Conservation (phyloP, 306 rosid species). For the Cucumis hystrix region DNA sequence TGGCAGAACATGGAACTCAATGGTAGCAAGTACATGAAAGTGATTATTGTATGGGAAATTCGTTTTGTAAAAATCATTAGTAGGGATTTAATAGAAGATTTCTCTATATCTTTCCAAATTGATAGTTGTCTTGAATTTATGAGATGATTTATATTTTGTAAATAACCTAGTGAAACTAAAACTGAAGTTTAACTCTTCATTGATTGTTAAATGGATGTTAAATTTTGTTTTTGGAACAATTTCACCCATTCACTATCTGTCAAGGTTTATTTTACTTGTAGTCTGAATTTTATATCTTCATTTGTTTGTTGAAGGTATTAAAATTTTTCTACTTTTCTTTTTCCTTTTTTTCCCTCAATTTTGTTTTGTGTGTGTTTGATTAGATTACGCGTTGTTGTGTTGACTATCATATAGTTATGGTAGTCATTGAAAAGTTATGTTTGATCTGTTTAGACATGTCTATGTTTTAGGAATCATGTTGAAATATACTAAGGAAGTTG, state of each 20-base stretch:
- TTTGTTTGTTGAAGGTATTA: too few relatives aligned
- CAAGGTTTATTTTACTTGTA: background rate
- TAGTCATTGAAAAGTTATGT: too few relatives aligned
- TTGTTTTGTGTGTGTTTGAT: too few relatives aligned
- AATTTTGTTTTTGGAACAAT: background rate
- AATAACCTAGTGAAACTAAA: background rate
- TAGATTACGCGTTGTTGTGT: too few relatives aligned
- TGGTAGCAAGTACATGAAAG: constrained; percentile 32
- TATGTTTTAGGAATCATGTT: too few relatives aligned
- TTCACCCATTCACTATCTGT: background rate
- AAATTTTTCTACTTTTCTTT: too few relatives aligned
- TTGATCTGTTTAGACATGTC: too few relatives aligned
- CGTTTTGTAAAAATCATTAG: background rate
- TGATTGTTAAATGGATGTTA: background rate
- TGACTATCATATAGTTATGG: too few relatives aligned
- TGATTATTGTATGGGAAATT: background rate
- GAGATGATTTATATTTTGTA: background rate
- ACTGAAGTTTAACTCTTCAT: background rate
- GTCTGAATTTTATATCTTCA: background rate
- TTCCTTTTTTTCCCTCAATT: too few relatives aligned
- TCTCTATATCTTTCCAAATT: background rate
- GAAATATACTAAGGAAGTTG: too few relatives aligned
- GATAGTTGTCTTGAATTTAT: background rate
- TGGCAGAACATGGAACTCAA: constrained; percentile 44
- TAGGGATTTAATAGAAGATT: background rate